Evolutionary conservation across 2,329 filamentous ascomycete species (phyloP).

Genomic region (Sarocladium strictum): DNA sequence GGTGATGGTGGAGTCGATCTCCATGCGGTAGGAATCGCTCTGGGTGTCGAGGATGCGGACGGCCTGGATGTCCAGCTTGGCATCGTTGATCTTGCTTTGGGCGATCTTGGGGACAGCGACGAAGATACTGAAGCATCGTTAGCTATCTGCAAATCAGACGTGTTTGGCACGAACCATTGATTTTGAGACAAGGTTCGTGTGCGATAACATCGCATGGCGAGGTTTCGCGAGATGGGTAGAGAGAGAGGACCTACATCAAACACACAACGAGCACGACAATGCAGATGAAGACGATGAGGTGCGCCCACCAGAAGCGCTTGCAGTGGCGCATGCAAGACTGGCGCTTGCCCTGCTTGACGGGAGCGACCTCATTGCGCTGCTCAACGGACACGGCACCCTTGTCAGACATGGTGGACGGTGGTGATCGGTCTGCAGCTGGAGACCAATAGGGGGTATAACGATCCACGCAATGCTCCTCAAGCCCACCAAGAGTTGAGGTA

Average conservation of each 20-base stretch:
- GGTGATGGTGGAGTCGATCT: conserved; percentile 50
- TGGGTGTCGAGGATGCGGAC: conserved; percentile 43
- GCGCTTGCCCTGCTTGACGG: conserved; percentile 25
- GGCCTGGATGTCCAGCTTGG: conserved; percentile 44
- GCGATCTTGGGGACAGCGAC: conserved; percentile 51
- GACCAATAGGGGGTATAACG: neutral
- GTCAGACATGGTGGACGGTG: conserved; percentile 26
- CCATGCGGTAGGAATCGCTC: conserved; percentile 39
- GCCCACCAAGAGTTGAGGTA: neutral
- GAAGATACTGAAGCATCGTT: conserved; percentile 39
- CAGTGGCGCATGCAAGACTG: conserved; percentile 40
- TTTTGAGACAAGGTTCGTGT: too few relatives aligned
- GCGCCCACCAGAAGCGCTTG: conserved; percentile 55
- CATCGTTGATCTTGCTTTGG: conserved; percentile 48
- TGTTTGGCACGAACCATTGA: neutral
- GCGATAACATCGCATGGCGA: too few relatives aligned
- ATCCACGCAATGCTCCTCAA: neutral
- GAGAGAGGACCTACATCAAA: conserved; percentile 46
- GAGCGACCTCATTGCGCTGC: conserved; percentile 21
- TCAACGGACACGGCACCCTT: conserved; percentile 11
- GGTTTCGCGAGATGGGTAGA: neutral
- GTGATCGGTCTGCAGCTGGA: neutral
- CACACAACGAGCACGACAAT: conserved; percentile 50
- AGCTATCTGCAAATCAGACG: conserved; percentile 9
- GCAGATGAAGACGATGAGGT: conserved; percentile 44